phyloP scores from a whole-genome alignment of 768 basidiomycete species.

The Tremella fuciformis region DNA sequence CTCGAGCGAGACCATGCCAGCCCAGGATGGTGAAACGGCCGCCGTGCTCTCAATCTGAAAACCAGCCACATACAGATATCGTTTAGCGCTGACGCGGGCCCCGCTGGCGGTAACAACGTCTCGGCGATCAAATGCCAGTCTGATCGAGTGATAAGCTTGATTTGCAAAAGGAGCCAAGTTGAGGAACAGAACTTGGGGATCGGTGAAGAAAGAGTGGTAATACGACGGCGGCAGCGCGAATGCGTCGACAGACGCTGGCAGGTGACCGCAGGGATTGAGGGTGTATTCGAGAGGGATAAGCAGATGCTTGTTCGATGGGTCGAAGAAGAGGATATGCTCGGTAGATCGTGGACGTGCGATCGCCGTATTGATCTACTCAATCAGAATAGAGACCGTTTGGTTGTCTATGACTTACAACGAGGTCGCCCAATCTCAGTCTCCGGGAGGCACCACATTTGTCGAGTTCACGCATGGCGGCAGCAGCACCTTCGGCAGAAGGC shows the following conservation, averaged over 20 bases:
- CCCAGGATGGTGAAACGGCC: slow-evolving; percentile 37
- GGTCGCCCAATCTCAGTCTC: slow-evolving; percentile 41
- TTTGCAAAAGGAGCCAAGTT: slow-evolving; percentile 46
- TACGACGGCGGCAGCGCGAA: slow-evolving; percentile 49
- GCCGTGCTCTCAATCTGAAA: slow-evolving; percentile 35
- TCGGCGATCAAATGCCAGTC: slow-evolving; percentile 48
- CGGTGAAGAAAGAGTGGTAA: slow-evolving; percentile 47
- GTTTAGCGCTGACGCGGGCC: slow-evolving; percentile 47
- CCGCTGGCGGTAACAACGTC: slow-evolving; percentile 49
- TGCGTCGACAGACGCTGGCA: slow-evolving; percentile 48
- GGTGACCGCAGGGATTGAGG: slow-evolving; percentile 33
- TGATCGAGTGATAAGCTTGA: slow-evolving; percentile 30
- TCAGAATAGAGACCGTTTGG: not conserved
- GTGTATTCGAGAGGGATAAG: slow-evolving; percentile 48
- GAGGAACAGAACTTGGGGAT: slow-evolving; percentile 46
- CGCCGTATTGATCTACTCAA: slow-evolving; percentile 44
- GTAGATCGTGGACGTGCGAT: slow-evolving; percentile 33
- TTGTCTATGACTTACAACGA: slow-evolving; percentile 33
- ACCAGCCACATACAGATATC: slow-evolving; percentile 52
- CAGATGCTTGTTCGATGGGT: slow-evolving; percentile 43
- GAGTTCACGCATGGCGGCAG: slow-evolving; percentile 35
- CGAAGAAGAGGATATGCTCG: slow-evolving; percentile 46
- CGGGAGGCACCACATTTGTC: slow-evolving; percentile 49
- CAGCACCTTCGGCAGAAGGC: slow-evolving; percentile 49
- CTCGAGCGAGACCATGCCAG: slow-evolving; percentile 50